Percentiles rank a stretch among this genome's conserved stretches.
These are phyloP conservation scores for Ceratocystis cubensis DNA, from an alignment of 2,329 filamentous ascomycete species.

Conservation along the genomic window DNA sequence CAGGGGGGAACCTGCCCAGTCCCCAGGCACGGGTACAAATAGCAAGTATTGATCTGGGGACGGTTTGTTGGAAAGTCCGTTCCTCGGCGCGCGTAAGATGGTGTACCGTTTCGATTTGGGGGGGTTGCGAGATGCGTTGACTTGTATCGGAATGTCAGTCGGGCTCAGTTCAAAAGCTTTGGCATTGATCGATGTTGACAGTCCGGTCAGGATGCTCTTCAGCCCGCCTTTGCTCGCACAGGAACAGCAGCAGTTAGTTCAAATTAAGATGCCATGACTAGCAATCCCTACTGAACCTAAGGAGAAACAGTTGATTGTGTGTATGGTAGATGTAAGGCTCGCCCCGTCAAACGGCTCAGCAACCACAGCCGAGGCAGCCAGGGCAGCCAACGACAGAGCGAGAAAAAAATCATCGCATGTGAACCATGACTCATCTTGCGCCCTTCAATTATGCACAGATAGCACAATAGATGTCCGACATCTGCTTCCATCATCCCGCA, in stretches of 20 bases:
- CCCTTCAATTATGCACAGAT: no score
- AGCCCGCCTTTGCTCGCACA: no score
- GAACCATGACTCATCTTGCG: background rate
- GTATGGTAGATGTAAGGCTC: conserved; percentile 20
- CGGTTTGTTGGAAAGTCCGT: conserved; percentile 37
- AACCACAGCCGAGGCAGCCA: background rate
- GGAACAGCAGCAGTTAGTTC: no score
- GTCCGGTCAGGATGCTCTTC: background rate
- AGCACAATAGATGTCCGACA: no score
- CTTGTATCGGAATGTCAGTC: conserved; percentile 26
- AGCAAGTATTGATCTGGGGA: conserved; percentile 35
- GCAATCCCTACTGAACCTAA: no score
- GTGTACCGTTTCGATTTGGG: conserved; percentile 27
- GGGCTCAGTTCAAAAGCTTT: background rate
- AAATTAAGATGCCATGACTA: no score
- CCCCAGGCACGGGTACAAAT: conserved; percentile 36
- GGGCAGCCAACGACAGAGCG: background rate
- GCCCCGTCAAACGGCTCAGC: conserved; percentile 34
- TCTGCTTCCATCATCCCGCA: no score
- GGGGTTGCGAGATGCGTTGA: conserved; percentile 36
- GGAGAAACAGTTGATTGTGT: no score
- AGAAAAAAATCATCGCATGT: background rate
- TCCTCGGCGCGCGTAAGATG: conserved; percentile 44
- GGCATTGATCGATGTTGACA: background rate
- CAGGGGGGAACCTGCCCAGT: conserved; percentile 31